Percentiles rank a stretch among this genome's conserved stretches.
phyloP scores from a whole-genome alignment of 345 rosid species.

The Geranium brycei region DNA sequence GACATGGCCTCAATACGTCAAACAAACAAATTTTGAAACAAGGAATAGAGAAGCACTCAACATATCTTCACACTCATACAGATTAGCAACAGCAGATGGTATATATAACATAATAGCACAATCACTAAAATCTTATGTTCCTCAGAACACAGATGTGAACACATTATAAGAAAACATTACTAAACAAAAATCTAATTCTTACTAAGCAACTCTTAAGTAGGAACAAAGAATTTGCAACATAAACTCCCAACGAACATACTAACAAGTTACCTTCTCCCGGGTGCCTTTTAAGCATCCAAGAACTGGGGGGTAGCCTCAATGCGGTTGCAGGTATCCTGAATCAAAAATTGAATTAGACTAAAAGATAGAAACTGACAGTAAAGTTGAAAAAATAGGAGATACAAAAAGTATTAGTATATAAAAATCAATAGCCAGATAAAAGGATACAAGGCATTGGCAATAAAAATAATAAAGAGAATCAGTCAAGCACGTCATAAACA shows the following conservation, averaged over 20 bases:
- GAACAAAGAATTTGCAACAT: not conserved
- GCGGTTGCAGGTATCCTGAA: constrained; percentile 79
- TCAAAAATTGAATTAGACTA: constrained; percentile 66
- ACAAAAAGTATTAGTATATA: not conserved
- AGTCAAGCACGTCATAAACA: not conserved
- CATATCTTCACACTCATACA: too few species aligned
- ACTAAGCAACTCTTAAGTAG: not conserved
- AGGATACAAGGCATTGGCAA: too few species aligned
- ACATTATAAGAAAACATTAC: not conserved
- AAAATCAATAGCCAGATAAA: too few species aligned
- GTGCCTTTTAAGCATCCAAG: constrained; percentile 73
- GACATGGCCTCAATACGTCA: too few species aligned
- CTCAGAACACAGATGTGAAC: not conserved
- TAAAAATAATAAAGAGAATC: not conserved
- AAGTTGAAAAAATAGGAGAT: not conserved
- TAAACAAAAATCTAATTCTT: too few species aligned
- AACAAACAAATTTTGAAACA: too few species aligned
- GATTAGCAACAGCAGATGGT: too few species aligned
- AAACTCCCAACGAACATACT: constrained; percentile 55
- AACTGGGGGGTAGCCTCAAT: constrained; percentile 70
- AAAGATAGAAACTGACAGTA: not conserved
- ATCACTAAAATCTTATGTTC: not conserved
- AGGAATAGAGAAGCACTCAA: too few species aligned
- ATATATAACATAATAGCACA: not conserved
- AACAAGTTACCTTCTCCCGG: constrained; percentile 94